These are phyloP conservation scores for Halenospora varia DNA, from an alignment of 495 filamentous ascomycete species.

Conservation along the genomic window DNA sequence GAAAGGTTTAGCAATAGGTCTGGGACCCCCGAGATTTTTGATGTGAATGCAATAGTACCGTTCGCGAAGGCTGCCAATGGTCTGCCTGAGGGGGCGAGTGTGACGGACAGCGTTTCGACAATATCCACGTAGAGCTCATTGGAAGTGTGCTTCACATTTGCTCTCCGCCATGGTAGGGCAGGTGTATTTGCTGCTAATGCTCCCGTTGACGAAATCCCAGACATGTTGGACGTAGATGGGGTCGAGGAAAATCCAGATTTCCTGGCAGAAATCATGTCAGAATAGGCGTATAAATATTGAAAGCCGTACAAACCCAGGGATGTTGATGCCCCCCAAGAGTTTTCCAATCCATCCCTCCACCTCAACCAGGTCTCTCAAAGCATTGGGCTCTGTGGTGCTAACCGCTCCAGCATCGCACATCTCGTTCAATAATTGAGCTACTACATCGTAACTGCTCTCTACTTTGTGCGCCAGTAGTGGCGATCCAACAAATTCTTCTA, in stretches of 20 bases:
- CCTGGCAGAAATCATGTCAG: constrained; percentile 5
- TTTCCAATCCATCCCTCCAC: constrained; percentile 87
- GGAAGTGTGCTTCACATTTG: constrained; percentile 91
- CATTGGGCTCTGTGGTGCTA: constrained; percentile 89
- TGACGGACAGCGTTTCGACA: constrained; percentile 83
- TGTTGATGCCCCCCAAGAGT: constrained; percentile 79
- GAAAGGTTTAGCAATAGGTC: constrained; percentile 80
- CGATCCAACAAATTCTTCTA: constrained; percentile 94
- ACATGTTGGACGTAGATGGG: constrained; percentile 19
- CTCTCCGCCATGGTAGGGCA: constrained; percentile 75
- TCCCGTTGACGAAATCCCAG: constrained; percentile 24
- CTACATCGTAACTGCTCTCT: constrained; percentile 86
- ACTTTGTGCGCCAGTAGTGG: constrained; percentile 82
- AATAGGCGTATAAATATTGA: background rate
- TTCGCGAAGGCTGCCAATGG: constrained; percentile 82
- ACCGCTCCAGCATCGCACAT: constrained; percentile 95
- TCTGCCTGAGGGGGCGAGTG: constrained; percentile 82
- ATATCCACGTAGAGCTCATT: constrained; percentile 98
- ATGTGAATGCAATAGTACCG: constrained; percentile 91
- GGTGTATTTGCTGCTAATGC: constrained; percentile 34
- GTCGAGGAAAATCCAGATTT: constrained; percentile 22
- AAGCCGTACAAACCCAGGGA: constrained; percentile 66
- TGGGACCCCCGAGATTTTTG: constrained; percentile 90
- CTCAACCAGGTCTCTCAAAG: constrained; percentile 85
- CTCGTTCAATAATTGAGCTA: constrained; percentile 88